Conservation (phyloP, 768 basidiomycete species). For the Suillus placidus region DNA sequence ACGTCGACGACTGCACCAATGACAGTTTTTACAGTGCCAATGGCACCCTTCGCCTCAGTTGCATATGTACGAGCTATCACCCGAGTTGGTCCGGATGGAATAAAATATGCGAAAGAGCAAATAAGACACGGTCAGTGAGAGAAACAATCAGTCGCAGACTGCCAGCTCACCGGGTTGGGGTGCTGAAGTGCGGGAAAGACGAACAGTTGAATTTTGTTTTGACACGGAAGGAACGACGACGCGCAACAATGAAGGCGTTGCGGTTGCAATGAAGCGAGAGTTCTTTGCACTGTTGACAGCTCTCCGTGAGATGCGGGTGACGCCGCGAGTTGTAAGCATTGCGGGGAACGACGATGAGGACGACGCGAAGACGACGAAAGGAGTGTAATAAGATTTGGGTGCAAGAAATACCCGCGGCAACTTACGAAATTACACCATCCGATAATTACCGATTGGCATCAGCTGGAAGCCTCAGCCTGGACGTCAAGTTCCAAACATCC, state of each 20-base stretch:
- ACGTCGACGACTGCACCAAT: constrained; percentile 99
- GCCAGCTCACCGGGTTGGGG: constrained; percentile 54
- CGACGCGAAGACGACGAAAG: constrained; percentile 24
- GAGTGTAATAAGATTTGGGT: constrained; percentile 18
- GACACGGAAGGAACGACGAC: constrained; percentile 48
- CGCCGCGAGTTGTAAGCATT: constrained; percentile 87
- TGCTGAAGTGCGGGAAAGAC: constrained; percentile 50
- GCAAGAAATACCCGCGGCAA: constrained; percentile 35
- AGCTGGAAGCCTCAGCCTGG: too few relatives aligned
- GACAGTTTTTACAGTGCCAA: constrained; percentile 93
- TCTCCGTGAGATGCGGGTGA: constrained; percentile 86
- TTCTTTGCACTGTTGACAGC: constrained; percentile 75
- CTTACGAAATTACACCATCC: constrained; percentile 2
- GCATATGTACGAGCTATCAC: constrained; percentile 81
- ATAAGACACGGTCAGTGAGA: constrained; percentile 10
- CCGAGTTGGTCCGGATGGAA: constrained; percentile 11
- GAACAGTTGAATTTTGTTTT: constrained; percentile 50
- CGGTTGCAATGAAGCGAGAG: constrained; percentile 83
- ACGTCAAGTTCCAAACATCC: not conserved
- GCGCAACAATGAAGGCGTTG: constrained; percentile 58
- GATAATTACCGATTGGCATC: constrained; percentile 2
- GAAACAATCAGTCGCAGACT: not conserved
- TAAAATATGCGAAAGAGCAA: not conserved
- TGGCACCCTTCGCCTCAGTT: constrained; percentile 75
- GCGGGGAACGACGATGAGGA: constrained; percentile 40